These are phyloP conservation scores for Otatea glauca DNA, from an alignment of 176 grass and related monocot species.

Conservation along the genomic window DNA sequence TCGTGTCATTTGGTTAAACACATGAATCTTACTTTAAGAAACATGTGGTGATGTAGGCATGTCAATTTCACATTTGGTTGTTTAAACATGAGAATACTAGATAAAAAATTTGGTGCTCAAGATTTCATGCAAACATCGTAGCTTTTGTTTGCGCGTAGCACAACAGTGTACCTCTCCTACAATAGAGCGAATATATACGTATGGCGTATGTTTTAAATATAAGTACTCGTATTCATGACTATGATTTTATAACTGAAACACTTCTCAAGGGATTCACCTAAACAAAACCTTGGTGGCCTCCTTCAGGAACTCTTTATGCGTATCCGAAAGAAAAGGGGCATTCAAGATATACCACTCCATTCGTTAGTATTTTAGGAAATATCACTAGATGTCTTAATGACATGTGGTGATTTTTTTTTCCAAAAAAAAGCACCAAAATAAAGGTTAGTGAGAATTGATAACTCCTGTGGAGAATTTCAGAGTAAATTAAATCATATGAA, in stretches of 20 bases:
- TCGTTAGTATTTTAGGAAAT: too few species aligned
- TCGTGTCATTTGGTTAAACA: neutral
- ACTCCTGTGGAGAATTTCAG: slow-evolving; percentile 17
- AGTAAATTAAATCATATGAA: neutral
- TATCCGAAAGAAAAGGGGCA: neutral
- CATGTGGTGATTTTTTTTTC: too few species aligned
- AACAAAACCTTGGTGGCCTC: neutral
- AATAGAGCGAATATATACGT: neutral
- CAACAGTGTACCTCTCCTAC: neutral
- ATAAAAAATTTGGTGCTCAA: neutral
- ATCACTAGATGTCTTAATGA: too few species aligned
- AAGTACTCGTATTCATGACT: neutral
- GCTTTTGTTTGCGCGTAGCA: neutral
- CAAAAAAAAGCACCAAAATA: neutral
- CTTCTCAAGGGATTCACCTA: neutral
- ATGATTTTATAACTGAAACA: neutral
- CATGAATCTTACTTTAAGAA: neutral
- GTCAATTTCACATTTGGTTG: neutral
- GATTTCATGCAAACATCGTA: neutral
- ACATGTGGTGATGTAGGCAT: neutral
- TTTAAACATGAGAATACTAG: neutral
- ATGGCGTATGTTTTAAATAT: neutral
- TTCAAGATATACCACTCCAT: too few species aligned
- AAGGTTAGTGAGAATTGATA: neutral
- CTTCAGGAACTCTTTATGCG: neutral